Percentiles rank a stretch among this genome's conserved stretches.
Evolutionary conservation across 768 basidiomycete genomes (phyloP).

Genomic region (Lactarius vividus): DNA sequence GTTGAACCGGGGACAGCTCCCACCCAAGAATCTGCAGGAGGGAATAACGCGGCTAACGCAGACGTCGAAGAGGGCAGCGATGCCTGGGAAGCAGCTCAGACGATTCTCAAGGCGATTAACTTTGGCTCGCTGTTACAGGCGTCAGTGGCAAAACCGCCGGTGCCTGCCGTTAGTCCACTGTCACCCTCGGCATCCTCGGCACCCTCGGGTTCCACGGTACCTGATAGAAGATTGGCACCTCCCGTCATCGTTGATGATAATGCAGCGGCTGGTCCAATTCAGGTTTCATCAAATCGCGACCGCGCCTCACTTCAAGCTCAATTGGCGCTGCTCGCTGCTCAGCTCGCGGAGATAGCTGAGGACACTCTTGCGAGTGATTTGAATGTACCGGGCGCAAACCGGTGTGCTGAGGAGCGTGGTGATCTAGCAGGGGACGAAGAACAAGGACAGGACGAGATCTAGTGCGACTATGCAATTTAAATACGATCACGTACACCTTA

Average conservation of each 20-base stretch:
- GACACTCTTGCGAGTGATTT: constrained; percentile 27
- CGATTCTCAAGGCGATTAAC: constrained; percentile 74
- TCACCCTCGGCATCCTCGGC: not conserved
- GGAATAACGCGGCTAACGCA: constrained; percentile 27
- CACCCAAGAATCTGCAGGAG: not conserved
- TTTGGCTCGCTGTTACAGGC: constrained; percentile 54
- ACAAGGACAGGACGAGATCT: constrained; percentile 26
- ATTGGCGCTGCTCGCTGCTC: constrained; percentile 68
- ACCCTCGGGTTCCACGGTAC: not conserved
- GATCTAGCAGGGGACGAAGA: constrained; percentile 7
- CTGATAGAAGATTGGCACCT: not conserved
- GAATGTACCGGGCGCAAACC: constrained; percentile 11
- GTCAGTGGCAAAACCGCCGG: constrained; percentile 29
- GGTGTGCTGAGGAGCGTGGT: constrained; percentile 13
- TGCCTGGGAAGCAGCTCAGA: constrained; percentile 76
- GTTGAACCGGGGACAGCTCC: not conserved
- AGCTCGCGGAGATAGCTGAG: constrained; percentile 64
- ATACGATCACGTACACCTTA: not conserved
- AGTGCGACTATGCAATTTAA: not conserved
- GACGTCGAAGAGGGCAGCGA: constrained; percentile 48
- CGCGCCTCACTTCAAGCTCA: constrained; percentile 73
- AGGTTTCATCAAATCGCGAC: constrained; percentile 41
- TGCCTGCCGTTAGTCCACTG: constrained; percentile 12
- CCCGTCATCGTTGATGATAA: constrained; percentile 12
- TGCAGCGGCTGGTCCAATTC: constrained; percentile 20